Evolutionary conservation across 805 yeast genomes (phyloP).

Genomic region (Kockiozyma suomiensis): DNA sequence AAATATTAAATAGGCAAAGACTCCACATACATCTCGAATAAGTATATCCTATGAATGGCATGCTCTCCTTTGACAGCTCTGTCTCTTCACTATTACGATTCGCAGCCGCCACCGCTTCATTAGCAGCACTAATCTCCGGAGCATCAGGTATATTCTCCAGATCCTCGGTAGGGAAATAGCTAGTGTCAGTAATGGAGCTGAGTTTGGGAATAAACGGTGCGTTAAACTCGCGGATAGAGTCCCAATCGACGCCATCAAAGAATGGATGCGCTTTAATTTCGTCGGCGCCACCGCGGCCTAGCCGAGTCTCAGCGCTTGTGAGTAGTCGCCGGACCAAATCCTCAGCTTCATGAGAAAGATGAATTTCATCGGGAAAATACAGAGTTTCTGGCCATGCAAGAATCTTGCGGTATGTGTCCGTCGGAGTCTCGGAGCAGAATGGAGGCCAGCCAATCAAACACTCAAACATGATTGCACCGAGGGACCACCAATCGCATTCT

Average conservation of each 20-base stretch:
- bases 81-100: constrained; percentile 6
- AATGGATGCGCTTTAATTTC: constrained; percentile 90
- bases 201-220: constrained; percentile 94
- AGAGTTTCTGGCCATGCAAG: constrained; percentile 88
- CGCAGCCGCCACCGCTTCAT: constrained; percentile 22
- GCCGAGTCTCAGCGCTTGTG: constrained; percentile 74
- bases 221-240: constrained; percentile 77
- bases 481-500: constrained; percentile 98
- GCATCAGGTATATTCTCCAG: constrained; percentile 92
- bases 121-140: constrained; percentile 35
- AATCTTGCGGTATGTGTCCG: constrained; percentile 89
- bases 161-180: constrained; percentile 98
- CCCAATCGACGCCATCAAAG: constrained; percentile 96
- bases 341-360: constrained; percentile 83
- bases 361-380: constrained; percentile 89
- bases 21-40: constrained; percentile 83
- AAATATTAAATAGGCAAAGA: neutral
- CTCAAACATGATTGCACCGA: constrained; percentile 96
- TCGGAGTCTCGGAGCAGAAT: constrained; percentile 91
- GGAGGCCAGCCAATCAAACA: constrained; percentile 98
- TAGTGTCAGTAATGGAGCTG: constrained; percentile 89
- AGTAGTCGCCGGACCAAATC: constrained; percentile 77
- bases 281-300: constrained; percentile 91
- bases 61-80: constrained; percentile 58
- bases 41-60: constrained; percentile 97